Evolutionary conservation across 2,329 filamentous ascomycete genomes (phyloP), one percentile per base, ranked within the genome.

Genomic region (Lachnellula arida): DNA sequence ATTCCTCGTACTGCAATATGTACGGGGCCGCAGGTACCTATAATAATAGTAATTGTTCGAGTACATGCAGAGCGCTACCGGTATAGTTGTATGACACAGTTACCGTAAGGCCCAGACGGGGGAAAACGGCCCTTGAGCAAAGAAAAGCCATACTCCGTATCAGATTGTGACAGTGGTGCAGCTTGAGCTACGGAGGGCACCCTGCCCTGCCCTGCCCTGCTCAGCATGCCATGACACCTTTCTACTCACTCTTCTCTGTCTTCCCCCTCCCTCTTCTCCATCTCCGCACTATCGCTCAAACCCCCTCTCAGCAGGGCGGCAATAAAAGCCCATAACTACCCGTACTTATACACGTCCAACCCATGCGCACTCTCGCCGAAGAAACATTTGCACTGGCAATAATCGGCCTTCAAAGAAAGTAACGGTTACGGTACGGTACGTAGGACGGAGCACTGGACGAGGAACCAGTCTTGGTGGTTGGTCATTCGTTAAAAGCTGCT

Each of bases 331-430:
- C 28, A 32, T 32, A 32, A 32, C 28, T 32, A 32, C 9, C 9
- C 28, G 28, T 32, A 32, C 28, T 3, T 3, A 8, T 32, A 32
- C 28, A 32, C 9, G 8, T 7, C 19, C 34, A 28, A 23, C 3
- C 19, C 19, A 11, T n/a, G 23, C 17, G n/a, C 14, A 7, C 34
- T n/a, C n/a, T 19, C 19, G 6, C 28, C 32, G 44, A 25, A 46
- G 46, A 49, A 53, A 53, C 55, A 39, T 57, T 56, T 22, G 40
- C 53, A 55, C 53, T 55, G 53, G 51, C 48, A 50, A 19, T 28
- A 14, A 23, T 19, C 19, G 12, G 6, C 46, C n/a, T 32, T 32
- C 11, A 12, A 12, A 37, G 12, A 42, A 39, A 52, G 15, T 42
- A 11, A 42, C 15, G 15, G 17, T 42, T 7, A 11, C 39, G 22